Base-by-base conservation (phyloP, 768 basidiomycete species). In the Podaxis sp. region DNA sequence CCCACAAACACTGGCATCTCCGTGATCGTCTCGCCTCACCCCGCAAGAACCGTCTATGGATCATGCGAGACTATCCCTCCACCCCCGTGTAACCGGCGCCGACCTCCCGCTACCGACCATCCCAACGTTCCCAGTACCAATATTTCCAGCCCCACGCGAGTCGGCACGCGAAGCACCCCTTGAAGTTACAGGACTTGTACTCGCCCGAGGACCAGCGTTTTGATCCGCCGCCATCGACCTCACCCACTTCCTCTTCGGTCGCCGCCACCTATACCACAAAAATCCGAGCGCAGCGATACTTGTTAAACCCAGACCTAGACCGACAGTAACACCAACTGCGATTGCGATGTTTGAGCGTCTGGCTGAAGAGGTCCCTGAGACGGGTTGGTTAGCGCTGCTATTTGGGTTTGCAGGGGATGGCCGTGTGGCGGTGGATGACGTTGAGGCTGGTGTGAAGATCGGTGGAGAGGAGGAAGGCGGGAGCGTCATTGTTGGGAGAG, bases 401-500 rank as follows among this genome's bases (percentile, higher is more conserved):
- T 22, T 40, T 13, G 53, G 24, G 33, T 22, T 17, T 22, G 44
- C 3, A 2, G 52, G 61, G 42, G 9, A 4, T 11, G 52, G 11
- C 3, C 8, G 44, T 15, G 38, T 28, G 52, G 52, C 2, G 11
- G 59, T 17, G 44, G 19, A 12, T 24, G 49, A 4, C 22, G 53
- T 62, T 48, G 61, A 30, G 22, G 61, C 9, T 6, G 53, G 61
- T n/a, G 59, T 61, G 28, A 53, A 61, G 44, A 62, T 56, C 33
- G 61, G 61, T 22, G 40, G 52, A 9, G 61, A 56, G 26, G 61
- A 62, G 26, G 52, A 62, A 13, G 61, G 53, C 22, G 61, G 61
- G 36, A 62, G 61, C 2, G 61, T 62, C 61, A 62, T 54, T 17
- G 49, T 62, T 9, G 52, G 61, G n/a, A 62, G 61, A 15, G 48